Conservation (phyloP, 169 alveolate genomes). For the Toxoplasma gondii region DNA sequence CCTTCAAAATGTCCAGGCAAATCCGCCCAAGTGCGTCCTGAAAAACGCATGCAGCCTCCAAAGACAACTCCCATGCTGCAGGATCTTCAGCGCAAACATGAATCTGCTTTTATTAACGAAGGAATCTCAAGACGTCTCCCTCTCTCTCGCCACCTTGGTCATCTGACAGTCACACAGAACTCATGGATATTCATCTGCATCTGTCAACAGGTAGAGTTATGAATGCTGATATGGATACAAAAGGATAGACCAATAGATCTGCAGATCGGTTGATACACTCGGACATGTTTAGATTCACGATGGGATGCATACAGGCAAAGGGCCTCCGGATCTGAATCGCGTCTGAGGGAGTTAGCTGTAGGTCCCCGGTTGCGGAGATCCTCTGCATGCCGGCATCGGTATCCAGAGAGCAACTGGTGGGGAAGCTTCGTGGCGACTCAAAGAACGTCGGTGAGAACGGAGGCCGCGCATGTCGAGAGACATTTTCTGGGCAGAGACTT, state of each 20-base stretch:
- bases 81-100: not conserved
- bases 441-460: too few relatives aligned
- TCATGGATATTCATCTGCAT: too few relatives aligned
- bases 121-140: not conserved
- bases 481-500: slow-evolving; percentile 19
- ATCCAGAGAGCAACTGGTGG: not conserved
- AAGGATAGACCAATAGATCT: too few relatives aligned
- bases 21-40: slow-evolving; percentile 97
- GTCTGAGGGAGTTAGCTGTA: too few relatives aligned
- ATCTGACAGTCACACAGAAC: too few relatives aligned
- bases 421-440: not conserved
- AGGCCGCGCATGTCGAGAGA: too few relatives aligned
- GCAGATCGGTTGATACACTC: not conserved
- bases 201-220: too few relatives aligned
- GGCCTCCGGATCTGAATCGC: too few relatives aligned
- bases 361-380: too few relatives aligned
- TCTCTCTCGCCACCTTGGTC: too few relatives aligned
- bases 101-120: slow-evolving; percentile 7
- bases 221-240: too few relatives aligned
- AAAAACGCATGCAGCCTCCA: not conserved
- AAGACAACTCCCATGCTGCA: not conserved
- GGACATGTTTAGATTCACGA: not conserved
- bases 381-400: too few relatives aligned
- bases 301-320: not conserved
- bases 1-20: slow-evolving; percentile 97